Conservation (phyloP, 352 stramenopile species). For the Phytophthora constricta region DNA sequence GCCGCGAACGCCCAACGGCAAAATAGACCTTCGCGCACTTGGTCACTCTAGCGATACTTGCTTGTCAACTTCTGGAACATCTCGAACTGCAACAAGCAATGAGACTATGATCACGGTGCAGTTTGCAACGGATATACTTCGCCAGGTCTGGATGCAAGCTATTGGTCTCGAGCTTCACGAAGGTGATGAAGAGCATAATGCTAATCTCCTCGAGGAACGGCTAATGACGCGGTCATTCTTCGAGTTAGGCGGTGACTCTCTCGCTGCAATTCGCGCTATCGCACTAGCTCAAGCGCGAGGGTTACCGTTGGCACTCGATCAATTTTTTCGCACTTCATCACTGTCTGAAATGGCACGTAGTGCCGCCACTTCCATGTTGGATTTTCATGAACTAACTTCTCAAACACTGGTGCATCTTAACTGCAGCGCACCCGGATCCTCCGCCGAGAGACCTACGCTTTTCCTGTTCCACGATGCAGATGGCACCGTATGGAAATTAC, state of each 20-base stretch:
- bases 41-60: slow-evolving; percentile 1
- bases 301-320: slow-evolving; percentile 48
- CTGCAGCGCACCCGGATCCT: slow-evolving; percentile 17
- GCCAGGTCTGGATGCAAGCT: slow-evolving; percentile 58
- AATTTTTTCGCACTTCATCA: slow-evolving; percentile 49
- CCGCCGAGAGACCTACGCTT: slow-evolving; percentile 16
- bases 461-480: slow-evolving; percentile 66
- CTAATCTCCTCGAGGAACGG: slow-evolving; percentile 19
- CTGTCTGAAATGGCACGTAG: slow-evolving; percentile 48
- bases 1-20: slow-evolving; percentile 77
- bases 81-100: background rate
- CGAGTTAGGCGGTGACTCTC: slow-evolving; percentile 69
- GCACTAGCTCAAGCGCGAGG: slow-evolving; percentile 57
- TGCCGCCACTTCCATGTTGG: slow-evolving; percentile 20
- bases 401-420: slow-evolving; percentile 49
- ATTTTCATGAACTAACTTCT: slow-evolving; percentile 14
- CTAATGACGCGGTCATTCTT: slow-evolving; percentile 58
- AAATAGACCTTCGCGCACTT: slow-evolving; percentile 65
- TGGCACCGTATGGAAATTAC: slow-evolving; percentile 64
- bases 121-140: slow-evolving; percentile 48
- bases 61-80: background rate
- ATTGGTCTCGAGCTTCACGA: slow-evolving; percentile 39
- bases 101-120: slow-evolving; percentile 23
- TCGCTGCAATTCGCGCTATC: slow-evolving; percentile 71
- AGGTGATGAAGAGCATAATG: no score